Base-by-base conservation (phyloP, 108 stramenopile species). In the Discostella pseudostelligera region DNA sequence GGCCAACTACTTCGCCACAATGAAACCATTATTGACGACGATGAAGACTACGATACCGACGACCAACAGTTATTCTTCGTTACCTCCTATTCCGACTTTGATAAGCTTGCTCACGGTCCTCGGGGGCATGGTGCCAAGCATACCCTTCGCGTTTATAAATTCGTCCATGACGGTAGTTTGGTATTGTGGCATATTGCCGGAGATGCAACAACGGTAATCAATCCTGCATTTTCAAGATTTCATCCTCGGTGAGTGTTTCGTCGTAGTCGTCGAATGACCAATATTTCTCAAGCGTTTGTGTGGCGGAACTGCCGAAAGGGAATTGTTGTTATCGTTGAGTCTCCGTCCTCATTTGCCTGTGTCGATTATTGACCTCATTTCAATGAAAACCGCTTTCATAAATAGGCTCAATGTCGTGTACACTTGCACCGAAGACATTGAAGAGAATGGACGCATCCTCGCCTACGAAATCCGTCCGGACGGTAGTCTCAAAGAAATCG, bases 341-440 rank as follows among this genome's bases (percentile, higher is more conserved):
- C n/a, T n/a, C n/a, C n/a, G n/a, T n/a, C n/a, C n/a, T 21, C 39
- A 43, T 8, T 61, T 19, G 7, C 39, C n/a, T n/a, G n/a, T n/a
- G n/a, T n/a, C n/a, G n/a, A n/a, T n/a, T n/a, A n/a, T n/a, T n/a
- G n/a, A n/a, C n/a, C n/a, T n/a, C n/a, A n/a, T n/a, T n/a, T n/a
- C n/a, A n/a, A n/a, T n/a, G n/a, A n/a, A n/a, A n/a, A n/a, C n/a
- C n/a, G n/a, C n/a, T n/a, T n/a, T n/a, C n/a, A n/a, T n/a, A n/a
- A n/a, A n/a, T 24, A 79, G 74, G 37, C 61, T 82, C 5, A 97
- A 97, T 61, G 89, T 97, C n/a, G 85, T 97, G 24, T 96, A 96
- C 76, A 91, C 93, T 14, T 97, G 97, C 81, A 96, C 95, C 7
- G 97, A 97, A 84, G 85, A 95, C 67, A 91, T 93, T 67, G 81